A percentile compares a stretch with the other conserved stretches of the same genome.
phyloP scores from a whole-genome alignment of 2,329 filamentous ascomycete species.

The Aspergillus hortae region DNA sequence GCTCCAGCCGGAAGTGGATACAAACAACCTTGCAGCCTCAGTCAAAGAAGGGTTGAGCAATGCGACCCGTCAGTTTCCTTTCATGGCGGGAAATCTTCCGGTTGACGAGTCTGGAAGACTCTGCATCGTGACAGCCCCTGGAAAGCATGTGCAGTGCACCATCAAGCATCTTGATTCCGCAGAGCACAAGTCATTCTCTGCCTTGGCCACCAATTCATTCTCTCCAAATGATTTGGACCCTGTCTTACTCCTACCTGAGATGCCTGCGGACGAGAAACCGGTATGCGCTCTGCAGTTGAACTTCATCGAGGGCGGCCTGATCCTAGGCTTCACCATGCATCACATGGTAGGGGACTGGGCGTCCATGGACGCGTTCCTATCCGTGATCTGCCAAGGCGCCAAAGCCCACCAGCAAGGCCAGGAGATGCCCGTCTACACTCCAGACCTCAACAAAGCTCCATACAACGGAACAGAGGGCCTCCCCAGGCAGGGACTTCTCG shows the following conservation, averaged over 20 bases:
- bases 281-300: constrained; percentile 21
- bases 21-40: constrained; percentile 12
- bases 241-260: constrained; percentile 10
- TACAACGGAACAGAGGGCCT: constrained; percentile 12
- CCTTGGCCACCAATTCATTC: constrained; percentile 10
- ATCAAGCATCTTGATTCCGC: constrained; percentile 7
- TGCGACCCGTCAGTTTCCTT: constrained; percentile 15
- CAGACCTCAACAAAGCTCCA: constrained; percentile 17
- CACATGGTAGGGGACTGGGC: constrained; percentile 22
- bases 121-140: constrained; percentile 9
- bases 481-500: constrained; percentile 8
- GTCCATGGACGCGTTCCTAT: constrained; percentile 19
- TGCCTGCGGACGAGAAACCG: constrained; percentile 3
- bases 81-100: constrained; percentile 18
- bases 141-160: constrained; percentile 6
- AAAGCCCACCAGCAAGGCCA: constrained; percentile 15
- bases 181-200: constrained; percentile 12
- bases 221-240: constrained; percentile 10
- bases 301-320: constrained; percentile 18
- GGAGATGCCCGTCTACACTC: constrained; percentile 13
- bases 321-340: constrained; percentile 16
- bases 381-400: constrained; percentile 18
- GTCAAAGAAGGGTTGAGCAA: constrained; percentile 17
- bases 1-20: constrained; percentile 6
- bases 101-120: constrained; percentile 13